Percentiles rank a stretch among this genome's conserved stretches.
Evolutionary conservation across 1,284 basidiomycete species (phyloP).

Genomic region (Apiotrichum veenhuisii): DNA sequence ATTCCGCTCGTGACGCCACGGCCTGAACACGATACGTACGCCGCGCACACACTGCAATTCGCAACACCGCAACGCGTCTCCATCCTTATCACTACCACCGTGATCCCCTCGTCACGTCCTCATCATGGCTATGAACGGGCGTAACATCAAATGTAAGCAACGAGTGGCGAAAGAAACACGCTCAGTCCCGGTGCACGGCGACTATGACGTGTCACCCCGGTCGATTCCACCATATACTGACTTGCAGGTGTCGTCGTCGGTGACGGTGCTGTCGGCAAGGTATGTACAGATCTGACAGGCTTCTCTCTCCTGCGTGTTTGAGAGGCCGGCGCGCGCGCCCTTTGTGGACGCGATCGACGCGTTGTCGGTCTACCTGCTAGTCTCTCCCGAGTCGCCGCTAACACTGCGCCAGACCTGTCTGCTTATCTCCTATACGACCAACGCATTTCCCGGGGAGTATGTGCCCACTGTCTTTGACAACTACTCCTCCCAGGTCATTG

Average conservation of each 20-base stretch:
- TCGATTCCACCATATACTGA: background rate
- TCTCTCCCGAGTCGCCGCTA: background rate
- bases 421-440: conserved; percentile 95
- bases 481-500: conserved; percentile 71
- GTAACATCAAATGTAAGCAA: background rate
- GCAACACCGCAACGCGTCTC: background rate
- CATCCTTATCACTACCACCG: background rate
- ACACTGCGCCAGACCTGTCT: conserved; percentile 77
- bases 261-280: conserved; percentile 99
- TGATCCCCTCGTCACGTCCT: no score
- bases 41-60: background rate
- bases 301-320: background rate
- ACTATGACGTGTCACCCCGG: background rate
- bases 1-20: background rate
- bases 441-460: conserved; percentile 83
- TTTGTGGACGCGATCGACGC: background rate
- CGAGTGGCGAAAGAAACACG: no score
- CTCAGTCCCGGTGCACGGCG: no score
- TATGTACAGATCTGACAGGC: conserved; percentile 44
- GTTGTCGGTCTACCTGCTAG: background rate
- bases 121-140: conserved; percentile 18
- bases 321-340: background rate
- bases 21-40: no score
- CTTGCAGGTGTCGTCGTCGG: conserved; percentile 78
- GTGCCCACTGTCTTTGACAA: conserved; percentile 73